phyloP scores from a whole-genome alignment of 768 basidiomycete genomes.

The Xanthoconium purpureum region DNA sequence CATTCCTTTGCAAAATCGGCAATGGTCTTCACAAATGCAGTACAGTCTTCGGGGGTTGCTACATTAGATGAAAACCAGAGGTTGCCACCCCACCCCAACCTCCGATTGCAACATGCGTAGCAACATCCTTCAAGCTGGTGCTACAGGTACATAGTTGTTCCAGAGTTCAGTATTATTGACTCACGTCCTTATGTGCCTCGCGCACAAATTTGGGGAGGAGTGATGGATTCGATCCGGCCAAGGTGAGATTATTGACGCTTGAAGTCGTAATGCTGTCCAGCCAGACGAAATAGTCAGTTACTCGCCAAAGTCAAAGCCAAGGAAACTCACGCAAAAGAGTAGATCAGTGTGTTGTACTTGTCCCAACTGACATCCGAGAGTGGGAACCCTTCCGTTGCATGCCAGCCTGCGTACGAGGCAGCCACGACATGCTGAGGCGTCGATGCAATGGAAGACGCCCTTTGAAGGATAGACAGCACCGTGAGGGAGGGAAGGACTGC shows the following conservation, averaged over 20 bases:
- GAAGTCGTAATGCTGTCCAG: slow-evolving; percentile 33
- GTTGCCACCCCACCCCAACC: slow-evolving; percentile 71
- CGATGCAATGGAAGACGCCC: neutral
- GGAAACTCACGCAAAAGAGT: slow-evolving; percentile 58
- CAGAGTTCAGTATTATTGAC: slow-evolving; percentile 3
- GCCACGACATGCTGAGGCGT: slow-evolving; percentile 35
- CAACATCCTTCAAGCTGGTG: slow-evolving; percentile 42
- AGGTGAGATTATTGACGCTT: slow-evolving; percentile 29
- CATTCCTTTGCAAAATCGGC: slow-evolving; percentile 47
- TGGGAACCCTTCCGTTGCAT: slow-evolving; percentile 49
- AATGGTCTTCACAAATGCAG: slow-evolving; percentile 62
- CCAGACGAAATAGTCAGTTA: neutral
- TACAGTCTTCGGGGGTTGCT: slow-evolving; percentile 52
- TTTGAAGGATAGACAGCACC: slow-evolving; percentile 1
- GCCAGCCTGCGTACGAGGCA: slow-evolving; percentile 48
- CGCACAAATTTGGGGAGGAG: slow-evolving; percentile 57
- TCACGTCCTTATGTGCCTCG: slow-evolving; percentile 37
- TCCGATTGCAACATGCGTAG: slow-evolving; percentile 61
- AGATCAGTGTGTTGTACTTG: slow-evolving; percentile 68
- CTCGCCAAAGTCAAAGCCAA: neutral
- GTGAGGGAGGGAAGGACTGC: neutral
- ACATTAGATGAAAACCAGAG: slow-evolving; percentile 61
- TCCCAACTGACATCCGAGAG: slow-evolving; percentile 57
- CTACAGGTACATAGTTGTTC: neutral
- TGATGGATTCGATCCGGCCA: slow-evolving; percentile 43